Evolutionary conservation across 1,284 basidiomycete genomes (phyloP).

Genomic region (Apiotrichum porosum): DNA sequence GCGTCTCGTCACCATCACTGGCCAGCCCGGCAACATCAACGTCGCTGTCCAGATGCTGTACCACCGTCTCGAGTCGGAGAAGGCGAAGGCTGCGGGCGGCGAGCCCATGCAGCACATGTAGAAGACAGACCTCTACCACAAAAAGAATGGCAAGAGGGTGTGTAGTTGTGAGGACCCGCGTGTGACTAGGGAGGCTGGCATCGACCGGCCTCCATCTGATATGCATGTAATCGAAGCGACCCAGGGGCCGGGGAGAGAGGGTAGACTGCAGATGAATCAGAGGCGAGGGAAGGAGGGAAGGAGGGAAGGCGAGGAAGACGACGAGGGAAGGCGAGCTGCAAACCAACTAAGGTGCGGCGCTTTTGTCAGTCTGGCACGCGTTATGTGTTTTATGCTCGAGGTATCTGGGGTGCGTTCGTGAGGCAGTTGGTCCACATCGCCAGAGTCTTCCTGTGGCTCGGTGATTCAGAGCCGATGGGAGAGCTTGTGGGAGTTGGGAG

Average conservation of each 20-base stretch:
- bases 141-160: not conserved
- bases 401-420: too few relatives aligned
- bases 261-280: not conserved
- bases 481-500: too few relatives aligned
- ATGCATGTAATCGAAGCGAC: not conserved
- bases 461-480: too few relatives aligned
- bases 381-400: too few relatives aligned
- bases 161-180: not conserved
- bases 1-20: constrained; percentile 88
- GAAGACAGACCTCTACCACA: not conserved
- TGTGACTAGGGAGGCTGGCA: not conserved
- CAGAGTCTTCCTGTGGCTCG: too few relatives aligned
- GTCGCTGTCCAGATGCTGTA: constrained; percentile 93
- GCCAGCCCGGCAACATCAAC: constrained; percentile 88
- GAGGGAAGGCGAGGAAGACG: not conserved
- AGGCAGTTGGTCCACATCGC: too few relatives aligned
- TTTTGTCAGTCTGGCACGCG: too few relatives aligned
- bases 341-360: too few relatives aligned
- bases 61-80: constrained; percentile 31
- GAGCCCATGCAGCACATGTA: constrained; percentile 5
- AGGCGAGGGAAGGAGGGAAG: too few relatives aligned
- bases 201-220: not conserved
- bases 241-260: too few relatives aligned
- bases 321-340: not conserved
- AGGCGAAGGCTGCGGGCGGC: constrained; percentile 17